Conservation (phyloP, 495 filamentous ascomycete genomes). For the Penicillium simplicissimum region DNA sequence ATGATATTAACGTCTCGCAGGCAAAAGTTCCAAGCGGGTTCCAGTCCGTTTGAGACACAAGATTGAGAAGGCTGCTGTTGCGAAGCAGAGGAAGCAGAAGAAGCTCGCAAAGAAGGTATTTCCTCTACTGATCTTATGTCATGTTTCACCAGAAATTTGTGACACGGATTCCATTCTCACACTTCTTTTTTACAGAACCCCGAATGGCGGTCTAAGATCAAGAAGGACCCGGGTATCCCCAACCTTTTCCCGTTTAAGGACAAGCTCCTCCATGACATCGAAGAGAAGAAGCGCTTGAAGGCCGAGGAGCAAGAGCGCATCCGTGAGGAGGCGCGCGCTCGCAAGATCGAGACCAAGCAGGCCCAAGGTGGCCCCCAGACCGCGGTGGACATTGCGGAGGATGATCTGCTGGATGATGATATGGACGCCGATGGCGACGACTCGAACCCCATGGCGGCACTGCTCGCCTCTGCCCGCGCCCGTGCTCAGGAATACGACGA, state of each 20-base stretch:
- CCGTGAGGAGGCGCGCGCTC: slow-evolving; percentile 69
- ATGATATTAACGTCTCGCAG: slow-evolving; percentile 45
- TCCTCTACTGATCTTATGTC: not conserved
- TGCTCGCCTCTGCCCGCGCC: slow-evolving; percentile 87
- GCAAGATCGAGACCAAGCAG: slow-evolving; percentile 47
- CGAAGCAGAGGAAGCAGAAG: slow-evolving; percentile 85
- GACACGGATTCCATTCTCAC: slow-evolving; percentile 3
- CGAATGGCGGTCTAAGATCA: slow-evolving; percentile 87
- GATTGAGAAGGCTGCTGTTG: slow-evolving; percentile 89
- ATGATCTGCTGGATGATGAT: slow-evolving; percentile 54
- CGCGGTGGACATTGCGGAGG: slow-evolving; percentile 48
- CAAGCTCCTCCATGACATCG: slow-evolving; percentile 88
- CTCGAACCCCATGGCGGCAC: slow-evolving; percentile 87
- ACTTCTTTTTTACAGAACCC: slow-evolving; percentile 63
- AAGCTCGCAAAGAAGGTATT: slow-evolving; percentile 81
- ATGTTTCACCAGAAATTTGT: not conserved
- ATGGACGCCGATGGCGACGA: slow-evolving; percentile 58
- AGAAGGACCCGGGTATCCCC: slow-evolving; percentile 96
- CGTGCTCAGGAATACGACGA: slow-evolving; percentile 78
- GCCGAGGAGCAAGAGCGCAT: slow-evolving; percentile 71
- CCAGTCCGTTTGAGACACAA: slow-evolving; percentile 89
- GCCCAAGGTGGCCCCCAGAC: slow-evolving; percentile 38
- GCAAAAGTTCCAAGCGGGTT: slow-evolving; percentile 90
- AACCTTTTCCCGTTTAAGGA: slow-evolving; percentile 99
- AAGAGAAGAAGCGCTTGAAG: slow-evolving; percentile 78